Conservation (phyloP, 2,329 filamentous ascomycete genomes). For the Didymella glomerata region DNA sequence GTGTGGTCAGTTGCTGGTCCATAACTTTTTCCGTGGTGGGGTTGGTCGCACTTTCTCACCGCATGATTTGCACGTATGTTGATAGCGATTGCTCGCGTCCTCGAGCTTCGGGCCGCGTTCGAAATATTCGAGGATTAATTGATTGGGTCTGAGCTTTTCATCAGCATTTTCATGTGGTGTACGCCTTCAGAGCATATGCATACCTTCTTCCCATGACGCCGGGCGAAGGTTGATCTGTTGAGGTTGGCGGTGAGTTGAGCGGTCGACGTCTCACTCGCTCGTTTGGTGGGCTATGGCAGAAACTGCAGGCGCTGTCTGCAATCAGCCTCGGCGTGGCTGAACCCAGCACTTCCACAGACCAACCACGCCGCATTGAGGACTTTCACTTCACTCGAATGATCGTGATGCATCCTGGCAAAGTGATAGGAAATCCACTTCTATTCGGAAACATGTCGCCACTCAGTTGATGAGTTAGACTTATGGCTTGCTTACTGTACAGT, state of each 20-base stretch:
- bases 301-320: constrained; percentile 1
- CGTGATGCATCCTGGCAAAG: background rate
- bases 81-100: constrained; percentile 90
- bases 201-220: background rate
- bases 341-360: background rate
- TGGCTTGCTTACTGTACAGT: background rate
- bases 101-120: constrained; percentile 84
- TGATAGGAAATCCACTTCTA: background rate
- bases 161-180: constrained; percentile 4
- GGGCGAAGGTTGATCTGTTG: background rate
- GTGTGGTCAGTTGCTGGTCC: constrained; percentile 33
- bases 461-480: background rate
- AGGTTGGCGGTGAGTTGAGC: constrained; percentile 23
- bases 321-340: constrained; percentile 5
- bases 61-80: constrained; percentile 88
- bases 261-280: constrained; percentile 8
- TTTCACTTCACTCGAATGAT: background rate
- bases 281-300: background rate
- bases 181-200: background rate
- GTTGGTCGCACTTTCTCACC: constrained; percentile 68
- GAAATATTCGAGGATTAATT: constrained; percentile 87
- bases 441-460: background rate
- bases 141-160: constrained; percentile 69
- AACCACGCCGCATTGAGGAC: background rate
- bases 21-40: constrained; percentile 27